These are phyloP conservation scores for Nissolia schottii DNA, from an alignment of 306 rosid species.

Conservation along the genomic window DNA sequence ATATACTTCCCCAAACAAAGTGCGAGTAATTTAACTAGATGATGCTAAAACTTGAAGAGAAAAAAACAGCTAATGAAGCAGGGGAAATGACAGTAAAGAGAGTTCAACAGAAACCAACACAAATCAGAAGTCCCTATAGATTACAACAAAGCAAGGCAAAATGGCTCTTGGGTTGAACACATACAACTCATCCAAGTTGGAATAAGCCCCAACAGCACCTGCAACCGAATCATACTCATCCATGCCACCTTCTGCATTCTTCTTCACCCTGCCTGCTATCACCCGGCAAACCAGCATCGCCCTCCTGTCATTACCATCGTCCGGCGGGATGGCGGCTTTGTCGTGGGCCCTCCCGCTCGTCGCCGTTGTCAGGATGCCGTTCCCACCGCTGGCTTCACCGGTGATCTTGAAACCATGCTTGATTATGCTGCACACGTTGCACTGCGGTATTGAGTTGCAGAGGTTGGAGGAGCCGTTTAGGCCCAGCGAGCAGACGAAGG, in stretches of 20 bases:
- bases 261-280: constrained; percentile 97
- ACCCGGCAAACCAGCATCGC: constrained; percentile 98
- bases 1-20: neutral
- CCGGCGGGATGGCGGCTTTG: constrained; percentile 31
- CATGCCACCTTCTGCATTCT: constrained; percentile 54
- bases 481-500: constrained; percentile 73
- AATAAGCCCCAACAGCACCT: constrained; percentile 71
- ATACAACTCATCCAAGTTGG: constrained; percentile 87
- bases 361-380: constrained; percentile 77
- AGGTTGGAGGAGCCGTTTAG: constrained; percentile 79
- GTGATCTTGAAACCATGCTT: constrained; percentile 58
- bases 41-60: neutral
- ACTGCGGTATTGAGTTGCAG: constrained; percentile 68
- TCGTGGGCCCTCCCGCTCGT: constrained; percentile 95
- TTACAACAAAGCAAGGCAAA: constrained; percentile 97
- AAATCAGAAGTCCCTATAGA: constrained; percentile 65
- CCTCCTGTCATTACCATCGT: constrained; percentile 39
- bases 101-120: neutral
- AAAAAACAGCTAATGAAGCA: neutral
- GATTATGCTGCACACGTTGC: constrained; percentile 71
- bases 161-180: constrained; percentile 77
- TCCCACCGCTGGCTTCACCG: constrained; percentile 26
- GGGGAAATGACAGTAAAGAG: neutral
- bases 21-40: neutral
- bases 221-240: constrained; percentile 83